Base-by-base conservation (phyloP, 139 green algal genomes). In the Astrephomene gubernaculifera region DNA sequence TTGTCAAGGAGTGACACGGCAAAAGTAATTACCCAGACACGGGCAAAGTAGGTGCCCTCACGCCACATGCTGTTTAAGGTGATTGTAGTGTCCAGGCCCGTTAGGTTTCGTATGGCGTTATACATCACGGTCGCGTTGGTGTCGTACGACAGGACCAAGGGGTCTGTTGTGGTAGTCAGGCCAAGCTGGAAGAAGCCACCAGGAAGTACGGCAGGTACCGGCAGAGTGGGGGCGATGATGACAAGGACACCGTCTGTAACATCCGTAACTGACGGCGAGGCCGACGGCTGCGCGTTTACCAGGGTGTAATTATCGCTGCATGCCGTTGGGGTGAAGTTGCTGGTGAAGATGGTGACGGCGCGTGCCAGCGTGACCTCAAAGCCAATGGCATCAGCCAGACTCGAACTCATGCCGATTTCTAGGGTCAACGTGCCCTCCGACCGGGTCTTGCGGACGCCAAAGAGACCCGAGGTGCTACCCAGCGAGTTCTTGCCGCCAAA, bases 1-100 rank as follows among this genome's bases (percentile, higher is more conserved):
- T 45, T 67, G 44, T 84, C n/a, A 25, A 75, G 35, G 2, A 43
- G 27, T 1, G 19, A 44, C 0, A 19, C 22, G 5, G 12, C 6
- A 21, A 52, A 86, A 25, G 65, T 78, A 25, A 86, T 31, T 24
- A 33, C 78, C 79, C 79, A 86, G 22, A 78, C 38, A 35, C 35
- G 61, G 10, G 79, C 64, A 33, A 71, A 57, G 79, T 86, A 86
- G 35, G 27, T 35, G 27, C 79, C 79, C 44, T 86, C 79, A 57
- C 43, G 65, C 45, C 24, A 35, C 1, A 5, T 54, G 35, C 3
- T 79, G 33, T 22, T 22, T 2, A 74, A 4, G 4, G 35, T 22
- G 25, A 78, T 65, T 3, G 25, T 17, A 4, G 49, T 10, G 25
- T 19, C 2, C 7, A 41, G 10, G 25, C 49, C 49, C 22, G 79